These are phyloP conservation scores for Caryopteris hybrid DNA, from an alignment of 305 asterid species.

Conservation along the genomic window DNA sequence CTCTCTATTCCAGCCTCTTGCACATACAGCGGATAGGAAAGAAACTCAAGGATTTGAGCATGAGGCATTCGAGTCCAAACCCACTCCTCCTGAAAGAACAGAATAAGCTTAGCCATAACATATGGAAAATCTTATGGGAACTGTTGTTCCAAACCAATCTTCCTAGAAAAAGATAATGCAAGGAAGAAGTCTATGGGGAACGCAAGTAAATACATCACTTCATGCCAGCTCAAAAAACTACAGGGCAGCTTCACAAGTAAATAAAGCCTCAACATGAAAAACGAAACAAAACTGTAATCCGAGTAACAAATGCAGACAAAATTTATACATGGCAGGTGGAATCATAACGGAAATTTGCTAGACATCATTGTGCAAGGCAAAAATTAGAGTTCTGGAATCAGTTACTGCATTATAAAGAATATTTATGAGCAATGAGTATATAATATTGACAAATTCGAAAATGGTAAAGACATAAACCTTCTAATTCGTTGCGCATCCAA, in stretches of 20 bases:
- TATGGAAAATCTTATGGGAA: not conserved
- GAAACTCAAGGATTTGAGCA: slow-evolving; percentile 13
- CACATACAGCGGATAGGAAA: not conserved
- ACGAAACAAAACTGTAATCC: not conserved
- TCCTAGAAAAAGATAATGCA: not conserved
- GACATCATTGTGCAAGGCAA: slow-evolving; percentile 37
- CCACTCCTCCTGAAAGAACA: not conserved
- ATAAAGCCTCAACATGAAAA: not conserved
- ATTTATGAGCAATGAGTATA: slow-evolving; percentile 11
- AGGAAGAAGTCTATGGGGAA: slow-evolving; percentile 8
- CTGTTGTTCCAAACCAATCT: not conserved
- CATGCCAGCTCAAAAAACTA: not conserved
- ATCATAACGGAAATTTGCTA: slow-evolving; percentile 25
- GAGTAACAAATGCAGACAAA: not conserved
- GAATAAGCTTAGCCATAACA: too few relatives aligned
- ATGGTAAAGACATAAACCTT: slow-evolving; percentile 38
- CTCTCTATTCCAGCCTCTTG: not conserved
- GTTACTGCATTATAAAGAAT: slow-evolving; percentile 27
- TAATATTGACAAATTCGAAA: not conserved
- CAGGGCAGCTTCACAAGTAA: not conserved
- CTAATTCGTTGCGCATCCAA: slow-evolving; percentile 63
- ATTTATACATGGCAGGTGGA: slow-evolving; percentile 16
- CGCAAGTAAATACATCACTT: not conserved
- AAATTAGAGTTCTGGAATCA: slow-evolving; percentile 36
- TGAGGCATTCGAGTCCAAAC: slow-evolving; percentile 11